A percentile compares a stretch with the other conserved stretches of the same genome.
phyloP scores from a whole-genome alignment of 306 rosid species.

The Acacia confusa region DNA sequence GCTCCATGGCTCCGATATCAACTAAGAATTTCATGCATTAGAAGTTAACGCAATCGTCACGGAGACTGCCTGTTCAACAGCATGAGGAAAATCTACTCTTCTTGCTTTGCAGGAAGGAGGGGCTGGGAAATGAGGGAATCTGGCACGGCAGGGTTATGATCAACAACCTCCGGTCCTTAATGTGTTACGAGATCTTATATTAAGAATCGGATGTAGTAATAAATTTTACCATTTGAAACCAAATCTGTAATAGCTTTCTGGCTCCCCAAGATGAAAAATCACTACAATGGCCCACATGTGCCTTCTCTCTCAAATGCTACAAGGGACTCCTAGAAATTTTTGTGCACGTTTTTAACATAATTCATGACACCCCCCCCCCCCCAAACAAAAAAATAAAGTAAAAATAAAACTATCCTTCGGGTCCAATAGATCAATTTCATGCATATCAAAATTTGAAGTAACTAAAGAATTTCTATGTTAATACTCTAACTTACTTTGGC shows the following conservation, averaged over 20 bases:
- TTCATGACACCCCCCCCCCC: neutral
- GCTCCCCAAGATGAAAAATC: neutral
- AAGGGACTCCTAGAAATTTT: neutral
- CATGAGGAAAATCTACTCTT: neutral
- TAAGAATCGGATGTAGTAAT: too few relatives aligned
- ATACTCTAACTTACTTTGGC: slow-evolving; percentile 59
- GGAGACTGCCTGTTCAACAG: neutral
- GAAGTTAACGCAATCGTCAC: neutral
- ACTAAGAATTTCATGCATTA: neutral
- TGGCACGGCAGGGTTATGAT: slow-evolving; percentile 4
- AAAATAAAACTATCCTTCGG: neutral
- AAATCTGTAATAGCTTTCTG: neutral
- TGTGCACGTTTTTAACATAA: neutral
- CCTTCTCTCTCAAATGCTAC: neutral
- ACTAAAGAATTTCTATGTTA: neutral
- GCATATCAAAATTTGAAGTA: neutral
- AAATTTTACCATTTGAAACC: neutral
- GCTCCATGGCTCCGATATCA: neutral
- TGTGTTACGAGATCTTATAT: too few relatives aligned
- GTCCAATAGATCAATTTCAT: neutral
- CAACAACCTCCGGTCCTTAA: neutral
- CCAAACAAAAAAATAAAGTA: too few relatives aligned
- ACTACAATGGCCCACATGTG: neutral
- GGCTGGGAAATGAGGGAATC: neutral
- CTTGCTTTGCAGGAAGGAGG: neutral